These are phyloP conservation scores for Draba incana DNA, from an alignment of 345 rosid genomes.

Conservation along the genomic window DNA sequence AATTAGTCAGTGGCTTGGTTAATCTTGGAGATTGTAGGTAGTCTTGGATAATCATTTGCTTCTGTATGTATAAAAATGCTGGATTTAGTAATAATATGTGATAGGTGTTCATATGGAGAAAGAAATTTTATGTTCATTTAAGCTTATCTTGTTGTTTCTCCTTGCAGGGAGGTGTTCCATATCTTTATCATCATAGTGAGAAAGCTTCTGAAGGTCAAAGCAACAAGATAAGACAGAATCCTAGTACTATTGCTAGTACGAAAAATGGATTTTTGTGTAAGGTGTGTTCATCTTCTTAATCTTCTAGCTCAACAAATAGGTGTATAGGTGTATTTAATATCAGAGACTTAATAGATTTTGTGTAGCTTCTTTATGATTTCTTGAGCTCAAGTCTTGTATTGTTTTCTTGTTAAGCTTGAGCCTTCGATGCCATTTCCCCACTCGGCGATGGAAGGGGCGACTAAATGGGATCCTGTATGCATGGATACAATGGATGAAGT, in stretches of 20 bases:
- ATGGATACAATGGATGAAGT: slow-evolving; percentile 60
- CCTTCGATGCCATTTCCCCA: slow-evolving; percentile 72
- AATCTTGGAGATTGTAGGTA: too few species aligned
- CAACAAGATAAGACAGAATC: slow-evolving; percentile 36
- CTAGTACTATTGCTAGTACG: slow-evolving; percentile 37
- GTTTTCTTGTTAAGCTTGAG: slow-evolving; percentile 52
- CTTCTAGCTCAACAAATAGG: slow-evolving; percentile 6
- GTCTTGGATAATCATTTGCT: too few species aligned
- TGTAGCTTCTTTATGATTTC: not conserved
- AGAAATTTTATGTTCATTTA: not conserved
- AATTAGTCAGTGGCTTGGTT: too few species aligned
- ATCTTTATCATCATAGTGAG: slow-evolving; percentile 43
- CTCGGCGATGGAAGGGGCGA: slow-evolving; percentile 86
- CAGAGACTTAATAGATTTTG: not conserved
- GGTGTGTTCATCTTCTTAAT: slow-evolving; percentile 36
- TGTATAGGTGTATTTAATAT: slow-evolving; percentile 3
- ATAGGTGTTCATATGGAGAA: slow-evolving; percentile 3
- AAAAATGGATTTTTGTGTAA: slow-evolving; percentile 47
- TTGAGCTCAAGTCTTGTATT: slow-evolving; percentile 10
- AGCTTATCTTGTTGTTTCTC: slow-evolving; percentile 8
- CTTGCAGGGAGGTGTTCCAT: slow-evolving; percentile 42
- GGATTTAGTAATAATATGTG: slow-evolving; percentile 16
- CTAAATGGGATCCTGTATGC: slow-evolving; percentile 87
- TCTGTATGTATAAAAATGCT: too few species aligned
- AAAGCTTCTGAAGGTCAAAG: slow-evolving; percentile 28